Evolutionary conservation across 306 rosid genomes (phyloP).

Genomic region (Fagus crenata): DNA sequence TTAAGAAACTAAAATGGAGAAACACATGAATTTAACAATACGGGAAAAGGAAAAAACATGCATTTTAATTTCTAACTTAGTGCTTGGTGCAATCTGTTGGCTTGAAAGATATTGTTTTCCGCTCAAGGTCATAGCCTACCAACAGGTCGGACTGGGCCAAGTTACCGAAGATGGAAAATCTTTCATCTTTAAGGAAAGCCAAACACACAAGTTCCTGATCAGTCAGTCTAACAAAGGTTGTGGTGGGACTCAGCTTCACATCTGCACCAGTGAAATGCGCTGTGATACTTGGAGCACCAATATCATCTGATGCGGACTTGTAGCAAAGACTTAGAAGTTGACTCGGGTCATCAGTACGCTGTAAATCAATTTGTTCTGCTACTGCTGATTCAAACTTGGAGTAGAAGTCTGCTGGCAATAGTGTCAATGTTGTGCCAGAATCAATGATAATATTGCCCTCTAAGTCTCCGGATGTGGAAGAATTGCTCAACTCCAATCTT

Average conservation of each 20-base stretch:
- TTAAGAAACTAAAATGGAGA: background rate
- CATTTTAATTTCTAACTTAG: no score
- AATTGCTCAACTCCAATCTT: background rate
- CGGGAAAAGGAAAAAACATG: no score
- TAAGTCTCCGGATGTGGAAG: background rate
- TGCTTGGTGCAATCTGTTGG: conserved; percentile 36
- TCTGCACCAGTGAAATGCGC: conserved; percentile 47
- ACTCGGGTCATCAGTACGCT: conserved; percentile 2
- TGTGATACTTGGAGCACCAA: conserved; percentile 21
- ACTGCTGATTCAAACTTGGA: conserved; percentile 23
- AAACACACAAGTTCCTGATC: conserved; percentile 37
- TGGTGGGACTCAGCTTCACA: conserved; percentile 26
- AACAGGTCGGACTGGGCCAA: conserved; percentile 46
- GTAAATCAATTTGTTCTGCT: background rate
- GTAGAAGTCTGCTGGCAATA: conserved; percentile 28
- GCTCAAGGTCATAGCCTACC: conserved; percentile 52
- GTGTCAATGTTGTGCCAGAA: conserved; percentile 39
- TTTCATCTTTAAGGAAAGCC: conserved; percentile 2
- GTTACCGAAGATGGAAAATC: conserved; percentile 44
- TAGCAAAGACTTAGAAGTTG: conserved; percentile 27
- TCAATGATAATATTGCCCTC: conserved; percentile 43
- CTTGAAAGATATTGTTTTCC: conserved; percentile 42
- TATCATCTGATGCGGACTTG: background rate
- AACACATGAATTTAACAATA: background rate
- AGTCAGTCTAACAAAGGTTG: conserved; percentile 31